phyloP scores from a whole-genome alignment of 495 filamentous ascomycete genomes.

The Apiosordaria backusii region DNA sequence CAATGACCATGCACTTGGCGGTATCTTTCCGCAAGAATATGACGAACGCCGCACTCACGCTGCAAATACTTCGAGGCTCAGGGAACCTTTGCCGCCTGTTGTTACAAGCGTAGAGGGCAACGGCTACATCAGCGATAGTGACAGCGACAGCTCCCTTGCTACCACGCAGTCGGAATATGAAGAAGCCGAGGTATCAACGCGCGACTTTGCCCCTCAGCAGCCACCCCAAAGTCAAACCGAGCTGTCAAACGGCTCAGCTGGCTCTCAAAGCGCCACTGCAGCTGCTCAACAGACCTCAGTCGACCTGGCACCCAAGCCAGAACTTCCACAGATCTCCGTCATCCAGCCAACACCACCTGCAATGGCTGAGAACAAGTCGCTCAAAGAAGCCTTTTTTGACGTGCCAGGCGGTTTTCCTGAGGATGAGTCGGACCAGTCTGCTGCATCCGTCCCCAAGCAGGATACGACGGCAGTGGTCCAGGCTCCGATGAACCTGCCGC shows the following conservation, averaged over 20 bases:
- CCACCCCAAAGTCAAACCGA: background rate
- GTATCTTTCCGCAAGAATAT: conserved; percentile 48
- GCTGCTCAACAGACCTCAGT: background rate
- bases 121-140: conserved; percentile 52
- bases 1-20: conserved; percentile 62
- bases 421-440: conserved; percentile 31
- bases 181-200: conserved; percentile 1
- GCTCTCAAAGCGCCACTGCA: background rate
- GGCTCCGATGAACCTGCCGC: background rate
- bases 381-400: conserved; percentile 30
- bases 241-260: background rate
- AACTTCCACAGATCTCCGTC: conserved; percentile 38
- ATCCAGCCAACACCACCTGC: conserved; percentile 37
- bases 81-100: conserved; percentile 62
- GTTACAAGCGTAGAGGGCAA: conserved; percentile 63
- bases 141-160: conserved; percentile 42
- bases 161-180: conserved; percentile 22
- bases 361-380: conserved; percentile 11
- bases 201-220: background rate
- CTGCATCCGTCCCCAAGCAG: background rate
- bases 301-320: conserved; percentile 11
- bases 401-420: conserved; percentile 46
- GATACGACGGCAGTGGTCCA: background rate
- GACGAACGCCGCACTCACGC: conserved; percentile 44
- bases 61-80: conserved; percentile 46